Conservation (phyloP, 208 protist genomes). For the Entamoeba nuttalli region DNA sequence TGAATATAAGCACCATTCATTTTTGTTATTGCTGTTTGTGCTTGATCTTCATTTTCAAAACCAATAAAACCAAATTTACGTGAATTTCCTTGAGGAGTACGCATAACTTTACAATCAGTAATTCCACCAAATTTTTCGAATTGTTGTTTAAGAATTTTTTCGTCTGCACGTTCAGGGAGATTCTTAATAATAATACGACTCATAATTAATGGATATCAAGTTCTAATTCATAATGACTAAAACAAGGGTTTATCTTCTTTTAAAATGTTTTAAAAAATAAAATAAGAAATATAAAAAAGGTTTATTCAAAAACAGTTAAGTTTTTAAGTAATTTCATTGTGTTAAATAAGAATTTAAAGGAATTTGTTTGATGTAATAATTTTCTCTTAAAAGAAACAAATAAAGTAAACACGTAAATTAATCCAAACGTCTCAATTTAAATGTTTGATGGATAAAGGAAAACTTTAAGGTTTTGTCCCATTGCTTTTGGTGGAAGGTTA, state of each 20-base stretch:
- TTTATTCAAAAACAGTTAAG: no score
- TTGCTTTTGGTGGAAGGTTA: conserved; percentile 64
- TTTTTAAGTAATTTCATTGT: no score
- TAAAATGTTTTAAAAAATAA: no score
- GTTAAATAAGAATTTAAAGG: no score
- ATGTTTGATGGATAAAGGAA: conserved; percentile 76
- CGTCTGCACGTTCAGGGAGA: neutral
- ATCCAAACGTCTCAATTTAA: neutral
- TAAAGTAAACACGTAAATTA: neutral
- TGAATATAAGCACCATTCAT: conserved; percentile 76
- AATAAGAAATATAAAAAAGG: no score
- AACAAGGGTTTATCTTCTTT: no score
- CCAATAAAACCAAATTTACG: neutral
- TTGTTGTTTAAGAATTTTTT: neutral
- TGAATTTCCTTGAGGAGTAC: neutral
- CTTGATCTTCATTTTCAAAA: conserved; percentile 34
- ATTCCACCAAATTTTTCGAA: neutral
- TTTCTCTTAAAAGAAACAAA: neutral
- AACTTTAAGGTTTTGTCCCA: conserved; percentile 59
- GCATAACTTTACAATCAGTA: neutral
- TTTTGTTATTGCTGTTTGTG: conserved; percentile 59
- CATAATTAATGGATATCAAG: neutral
- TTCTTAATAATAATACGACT: neutral
- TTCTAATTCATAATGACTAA: neutral
- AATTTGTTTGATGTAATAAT: no score